Percentiles rank a stretch among this genome's conserved stretches.
Conservation (phyloP, 129 eudicot genomes). For the Cynara cardunculus region DNA sequence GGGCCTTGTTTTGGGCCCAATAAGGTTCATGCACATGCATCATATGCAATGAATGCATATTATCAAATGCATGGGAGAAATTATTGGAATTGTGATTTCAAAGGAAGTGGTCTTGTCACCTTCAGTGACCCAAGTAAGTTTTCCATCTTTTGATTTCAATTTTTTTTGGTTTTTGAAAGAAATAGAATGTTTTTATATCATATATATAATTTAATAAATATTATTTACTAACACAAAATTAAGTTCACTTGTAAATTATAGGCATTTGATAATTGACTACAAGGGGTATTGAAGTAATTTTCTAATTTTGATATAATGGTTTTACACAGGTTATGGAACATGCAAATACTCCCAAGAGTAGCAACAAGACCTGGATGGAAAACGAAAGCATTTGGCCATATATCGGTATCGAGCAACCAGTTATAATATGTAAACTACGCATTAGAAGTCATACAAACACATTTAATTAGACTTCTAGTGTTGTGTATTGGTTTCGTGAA, state of each 20-base stretch:
- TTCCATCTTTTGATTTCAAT: background rate
- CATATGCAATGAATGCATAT: slow-evolving; percentile 70
- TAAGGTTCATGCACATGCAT: slow-evolving; percentile 75
- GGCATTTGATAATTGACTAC: background rate
- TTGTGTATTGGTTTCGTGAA: background rate
- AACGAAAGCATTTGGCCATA: background rate
- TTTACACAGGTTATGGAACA: slow-evolving; percentile 56
- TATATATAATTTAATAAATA: too few species aligned
- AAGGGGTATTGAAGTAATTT: background rate
- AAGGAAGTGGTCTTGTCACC: slow-evolving; percentile 69
- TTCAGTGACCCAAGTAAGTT: slow-evolving; percentile 79
- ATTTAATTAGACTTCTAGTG: background rate
- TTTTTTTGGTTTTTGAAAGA: background rate
- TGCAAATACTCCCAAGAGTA: slow-evolving; percentile 55
- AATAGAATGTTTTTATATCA: too few species aligned
- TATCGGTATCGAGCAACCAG: background rate
- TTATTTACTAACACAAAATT: too few species aligned
- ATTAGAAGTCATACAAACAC: slow-evolving; percentile 2
- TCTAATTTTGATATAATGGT: background rate
- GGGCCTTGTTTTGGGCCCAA: slow-evolving; percentile 62
- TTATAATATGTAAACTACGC: slow-evolving; percentile 9
- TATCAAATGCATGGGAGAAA: slow-evolving; percentile 78
- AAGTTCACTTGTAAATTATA: too few species aligned
- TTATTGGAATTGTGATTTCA: slow-evolving; percentile 77
- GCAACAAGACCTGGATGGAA: background rate